These are phyloP conservation scores for Nitzschia putrida DNA, from an alignment of 108 stramenopile genomes.

Conservation along the genomic window DNA sequence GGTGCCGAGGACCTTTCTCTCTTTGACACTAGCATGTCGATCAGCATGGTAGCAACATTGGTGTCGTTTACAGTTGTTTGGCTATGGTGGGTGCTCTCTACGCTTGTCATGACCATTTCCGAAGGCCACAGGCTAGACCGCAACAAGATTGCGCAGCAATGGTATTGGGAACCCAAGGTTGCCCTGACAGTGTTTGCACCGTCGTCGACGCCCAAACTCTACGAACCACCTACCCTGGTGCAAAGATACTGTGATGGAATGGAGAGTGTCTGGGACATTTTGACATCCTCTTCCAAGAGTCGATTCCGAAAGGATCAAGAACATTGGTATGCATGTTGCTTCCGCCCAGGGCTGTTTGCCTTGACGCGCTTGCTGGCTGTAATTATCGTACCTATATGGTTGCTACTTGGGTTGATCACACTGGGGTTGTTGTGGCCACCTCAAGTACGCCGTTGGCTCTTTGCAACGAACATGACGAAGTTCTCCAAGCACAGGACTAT, in stretches of 20 bases:
- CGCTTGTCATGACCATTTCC: constrained; percentile 31
- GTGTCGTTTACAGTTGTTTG: constrained; percentile 32
- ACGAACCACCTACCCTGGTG: constrained; percentile 1
- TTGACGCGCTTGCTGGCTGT: constrained; percentile 39
- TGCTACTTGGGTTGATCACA: constrained; percentile 53
- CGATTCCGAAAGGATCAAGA: neutral
- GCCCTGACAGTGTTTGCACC: constrained; percentile 23
- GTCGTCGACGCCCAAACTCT: constrained; percentile 1
- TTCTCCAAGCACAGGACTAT: neutral
- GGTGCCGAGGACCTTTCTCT: constrained; percentile 1
- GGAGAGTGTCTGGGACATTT: constrained; percentile 31
- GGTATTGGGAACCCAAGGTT: constrained; percentile 54
- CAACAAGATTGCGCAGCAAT: constrained; percentile 29
- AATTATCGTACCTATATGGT: constrained; percentile 68
- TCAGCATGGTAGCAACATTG: constrained; percentile 14
- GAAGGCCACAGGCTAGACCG: constrained; percentile 30
- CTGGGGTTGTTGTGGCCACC: constrained; percentile 78
- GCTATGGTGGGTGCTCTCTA: constrained; percentile 34
- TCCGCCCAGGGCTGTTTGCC: constrained; percentile 17
- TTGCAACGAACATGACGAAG: constrained; percentile 22
- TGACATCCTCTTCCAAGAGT: constrained; percentile 12
- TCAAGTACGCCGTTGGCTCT: constrained; percentile 63
- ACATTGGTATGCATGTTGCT: constrained; percentile 27
- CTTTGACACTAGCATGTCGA: constrained; percentile 6
- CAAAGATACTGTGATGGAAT: constrained; percentile 26